A percentile compares a stretch with the other conserved stretches of the same genome.
phyloP scores from a whole-genome alignment of 129 eudicot species.

The Apium graveolens region DNA sequence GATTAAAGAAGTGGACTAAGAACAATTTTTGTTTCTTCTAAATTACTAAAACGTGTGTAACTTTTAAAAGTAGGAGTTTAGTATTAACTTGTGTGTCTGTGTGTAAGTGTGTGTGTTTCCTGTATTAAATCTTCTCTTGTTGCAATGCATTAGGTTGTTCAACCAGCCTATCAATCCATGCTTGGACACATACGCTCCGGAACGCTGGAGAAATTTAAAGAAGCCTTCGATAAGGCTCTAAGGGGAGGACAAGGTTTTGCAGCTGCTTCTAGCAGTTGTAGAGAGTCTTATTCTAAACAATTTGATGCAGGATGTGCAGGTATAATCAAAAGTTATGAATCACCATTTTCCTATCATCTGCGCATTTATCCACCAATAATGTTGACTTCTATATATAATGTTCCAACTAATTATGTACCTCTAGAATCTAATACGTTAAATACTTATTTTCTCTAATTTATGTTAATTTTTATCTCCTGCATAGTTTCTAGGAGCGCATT shows the following conservation, averaged over 20 bases:
- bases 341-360: background rate
- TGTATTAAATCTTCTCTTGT: conserved; percentile 8
- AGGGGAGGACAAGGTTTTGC: conserved; percentile 62
- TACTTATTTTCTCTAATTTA: background rate
- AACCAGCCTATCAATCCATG: conserved; percentile 52
- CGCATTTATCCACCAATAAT: background rate
- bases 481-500: background rate
- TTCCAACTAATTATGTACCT: background rate
- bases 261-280: conserved; percentile 51
- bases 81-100: background rate
- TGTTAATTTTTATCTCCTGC: background rate
- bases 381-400: background rate
- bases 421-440: background rate
- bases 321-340: conserved; percentile 7
- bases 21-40: background rate
- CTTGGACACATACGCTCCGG: conserved; percentile 57
- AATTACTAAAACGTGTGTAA: no score
- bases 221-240: conserved; percentile 58
- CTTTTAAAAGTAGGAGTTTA: background rate
- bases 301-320: conserved; percentile 65
- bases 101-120: background rate
- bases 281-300: conserved; percentile 26
- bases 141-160: conserved; percentile 36
- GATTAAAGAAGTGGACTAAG: background rate
- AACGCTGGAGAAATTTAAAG: conserved; percentile 50